Evolutionary conservation across 163 green algal genomes (phyloP).

Genomic region (Scenedesmus sp.): DNA sequence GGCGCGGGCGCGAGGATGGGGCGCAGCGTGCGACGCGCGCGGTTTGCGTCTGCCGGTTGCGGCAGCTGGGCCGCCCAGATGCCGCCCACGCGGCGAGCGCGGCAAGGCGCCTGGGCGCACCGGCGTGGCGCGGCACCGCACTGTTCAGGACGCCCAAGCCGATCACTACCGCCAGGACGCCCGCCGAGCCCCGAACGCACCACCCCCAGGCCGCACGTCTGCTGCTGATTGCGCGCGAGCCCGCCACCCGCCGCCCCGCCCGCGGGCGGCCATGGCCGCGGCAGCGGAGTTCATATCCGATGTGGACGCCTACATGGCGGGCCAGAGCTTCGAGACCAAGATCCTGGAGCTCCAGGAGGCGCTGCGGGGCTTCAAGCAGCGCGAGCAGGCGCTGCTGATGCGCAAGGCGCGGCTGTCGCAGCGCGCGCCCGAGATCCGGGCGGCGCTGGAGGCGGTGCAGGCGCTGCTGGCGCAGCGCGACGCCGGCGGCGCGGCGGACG

Average conservation of each 20-base stretch:
- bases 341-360: conserved; percentile 73
- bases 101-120: too few relatives aligned
- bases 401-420: conserved; percentile 64
- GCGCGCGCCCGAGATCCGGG: conserved; percentile 88
- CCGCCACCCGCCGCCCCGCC: not conserved
- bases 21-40: too few relatives aligned
- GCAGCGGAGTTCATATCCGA: conserved; percentile 87
- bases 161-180: too few relatives aligned
- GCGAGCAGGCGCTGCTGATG: conserved; percentile 80
- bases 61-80: too few relatives aligned
- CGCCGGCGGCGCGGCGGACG: not conserved
- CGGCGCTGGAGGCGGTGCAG: conserved; percentile 79
- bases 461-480: conserved; percentile 67
- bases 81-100: too few relatives aligned
- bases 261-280: conserved; percentile 3
- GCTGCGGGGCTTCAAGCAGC: conserved; percentile 67
- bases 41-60: too few relatives aligned
- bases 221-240: too few relatives aligned
- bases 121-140: too few relatives aligned
- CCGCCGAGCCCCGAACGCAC: too few relatives aligned
- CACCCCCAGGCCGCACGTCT: too few relatives aligned
- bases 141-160: too few relatives aligned
- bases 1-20: too few relatives aligned
- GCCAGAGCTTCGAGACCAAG: conserved; percentile 64
- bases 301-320: conserved; percentile 69